Evolutionary conservation across 2,329 filamentous ascomycete species (phyloP).

Genomic region (Stachybotrys chlorohalonatus): DNA sequence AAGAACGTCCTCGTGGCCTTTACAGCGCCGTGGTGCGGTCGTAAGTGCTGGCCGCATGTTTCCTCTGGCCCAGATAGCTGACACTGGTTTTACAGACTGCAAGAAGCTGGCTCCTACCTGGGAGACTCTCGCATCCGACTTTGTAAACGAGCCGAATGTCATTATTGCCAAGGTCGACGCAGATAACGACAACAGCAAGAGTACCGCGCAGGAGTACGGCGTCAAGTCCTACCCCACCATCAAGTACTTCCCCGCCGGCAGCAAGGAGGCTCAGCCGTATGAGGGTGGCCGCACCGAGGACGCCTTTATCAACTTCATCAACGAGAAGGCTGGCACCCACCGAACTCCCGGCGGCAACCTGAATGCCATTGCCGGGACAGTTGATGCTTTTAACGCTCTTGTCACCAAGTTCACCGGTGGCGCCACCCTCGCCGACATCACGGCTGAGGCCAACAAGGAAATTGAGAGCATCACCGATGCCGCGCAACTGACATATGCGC

Average conservation of each 20-base stretch:
- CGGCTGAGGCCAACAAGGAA: conserved; percentile 63
- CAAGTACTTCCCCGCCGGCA: conserved; percentile 91
- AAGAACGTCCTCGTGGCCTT: conserved; percentile 93
- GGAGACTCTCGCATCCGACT: conserved; percentile 80
- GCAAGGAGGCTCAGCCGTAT: conserved; percentile 63
- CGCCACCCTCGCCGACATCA: conserved; percentile 51
- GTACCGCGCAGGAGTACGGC: conserved; percentile 63
- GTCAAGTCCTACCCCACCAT: conserved; percentile 90
- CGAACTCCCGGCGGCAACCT: conserved; percentile 74
- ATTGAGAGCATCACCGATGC: conserved; percentile 55
- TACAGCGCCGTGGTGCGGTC: conserved; percentile 96
- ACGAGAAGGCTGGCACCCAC: conserved; percentile 82
- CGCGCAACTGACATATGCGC: conserved; percentile 65
- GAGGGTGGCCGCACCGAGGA: conserved; percentile 66
- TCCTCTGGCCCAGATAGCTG: background rate
- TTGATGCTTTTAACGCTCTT: conserved; percentile 67
- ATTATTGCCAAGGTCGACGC: conserved; percentile 93
- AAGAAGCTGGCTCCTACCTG: conserved; percentile 85
- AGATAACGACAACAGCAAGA: conserved; percentile 78
- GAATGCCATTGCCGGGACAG: conserved; percentile 69
- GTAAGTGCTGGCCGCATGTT: conserved; percentile 47
- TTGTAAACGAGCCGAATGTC: conserved; percentile 66
- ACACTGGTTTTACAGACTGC: conserved; percentile 60
- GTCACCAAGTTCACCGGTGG: conserved; percentile 65
- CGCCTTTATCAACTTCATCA: conserved; percentile 72